phyloP scores from a whole-genome alignment of 768 basidiomycete genomes.

The Naganishia vaughanmartiniae region DNA sequence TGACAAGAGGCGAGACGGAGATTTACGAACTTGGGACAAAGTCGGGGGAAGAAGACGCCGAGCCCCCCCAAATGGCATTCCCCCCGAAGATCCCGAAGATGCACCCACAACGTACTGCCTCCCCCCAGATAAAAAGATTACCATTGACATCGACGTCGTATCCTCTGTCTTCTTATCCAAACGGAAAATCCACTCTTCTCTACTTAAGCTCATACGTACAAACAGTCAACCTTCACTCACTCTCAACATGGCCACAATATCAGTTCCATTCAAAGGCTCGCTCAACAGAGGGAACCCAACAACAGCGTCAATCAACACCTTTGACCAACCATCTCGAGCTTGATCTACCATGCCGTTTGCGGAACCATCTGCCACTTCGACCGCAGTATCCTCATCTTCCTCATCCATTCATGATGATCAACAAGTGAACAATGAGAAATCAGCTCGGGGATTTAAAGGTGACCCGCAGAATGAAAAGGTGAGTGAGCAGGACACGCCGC shows the following conservation, averaged over 20 bases:
- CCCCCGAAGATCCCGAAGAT: not conserved
- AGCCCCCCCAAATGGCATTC: too few relatives aligned
- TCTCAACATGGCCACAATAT: conserved; percentile 3
- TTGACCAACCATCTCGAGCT: not conserved
- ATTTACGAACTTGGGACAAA: too few relatives aligned
- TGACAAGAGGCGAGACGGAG: too few relatives aligned
- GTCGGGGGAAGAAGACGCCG: too few relatives aligned
- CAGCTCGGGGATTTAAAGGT: not conserved
- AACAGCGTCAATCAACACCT: not conserved
- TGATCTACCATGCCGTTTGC: not conserved
- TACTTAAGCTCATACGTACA: conserved; percentile 1
- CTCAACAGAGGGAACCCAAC: not conserved
- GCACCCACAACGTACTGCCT: not conserved
- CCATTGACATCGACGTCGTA: not conserved
- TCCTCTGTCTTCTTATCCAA: not conserved
- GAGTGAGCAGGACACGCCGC: not conserved
- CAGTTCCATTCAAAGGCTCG: not conserved
- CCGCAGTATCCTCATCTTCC: conserved; percentile 3
- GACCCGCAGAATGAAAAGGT: conserved; percentile 1
- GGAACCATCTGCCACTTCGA: not conserved
- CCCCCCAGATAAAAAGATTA: not conserved
- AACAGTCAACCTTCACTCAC: not conserved
- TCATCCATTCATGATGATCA: not conserved
- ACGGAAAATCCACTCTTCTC: not conserved
- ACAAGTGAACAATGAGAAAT: not conserved